These are phyloP conservation scores for Aphanomyces invadans DNA, from an alignment of 352 stramenopile genomes.

Conservation along the genomic window DNA sequence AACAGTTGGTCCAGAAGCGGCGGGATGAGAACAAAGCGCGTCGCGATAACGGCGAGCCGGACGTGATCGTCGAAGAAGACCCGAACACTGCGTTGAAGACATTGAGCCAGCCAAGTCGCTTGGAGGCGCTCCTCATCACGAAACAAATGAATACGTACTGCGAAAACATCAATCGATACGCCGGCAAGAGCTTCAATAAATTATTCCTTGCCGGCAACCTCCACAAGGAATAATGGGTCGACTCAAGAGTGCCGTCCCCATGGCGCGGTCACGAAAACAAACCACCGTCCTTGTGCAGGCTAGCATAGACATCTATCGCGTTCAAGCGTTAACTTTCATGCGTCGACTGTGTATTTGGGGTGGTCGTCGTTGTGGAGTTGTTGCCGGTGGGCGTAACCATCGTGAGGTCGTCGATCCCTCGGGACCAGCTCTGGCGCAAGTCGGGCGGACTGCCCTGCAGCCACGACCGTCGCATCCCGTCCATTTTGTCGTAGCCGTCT, in stretches of 20 bases:
- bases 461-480: background rate
- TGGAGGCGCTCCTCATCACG: constrained; percentile 84
- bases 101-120: constrained; percentile 76
- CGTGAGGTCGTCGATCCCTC: background rate
- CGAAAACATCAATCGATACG: constrained; percentile 88
- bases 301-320: background rate
- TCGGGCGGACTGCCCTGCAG: constrained; percentile 1
- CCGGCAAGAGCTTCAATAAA: constrained; percentile 87
- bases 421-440: constrained; percentile 20
- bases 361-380: constrained; percentile 6
- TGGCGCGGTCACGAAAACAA: background rate
- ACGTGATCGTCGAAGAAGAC: constrained; percentile 74
- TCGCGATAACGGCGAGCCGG: constrained; percentile 69
- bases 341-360: background rate
- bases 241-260: background rate
- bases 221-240: constrained; percentile 42
- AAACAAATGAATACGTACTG: constrained; percentile 92
- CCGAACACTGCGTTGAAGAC: constrained; percentile 73
- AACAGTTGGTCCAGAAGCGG: constrained; percentile 81
- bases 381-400: background rate
- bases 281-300: background rate
- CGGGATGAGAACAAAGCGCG: constrained; percentile 83
- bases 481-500: background rate
- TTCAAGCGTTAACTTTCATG: constrained; percentile 1
- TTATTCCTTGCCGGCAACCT: constrained; percentile 85